Percentiles rank a stretch among this genome's conserved stretches.
Conservation (phyloP, 805 yeast genomes). For the Nakazawaea holstii region DNA sequence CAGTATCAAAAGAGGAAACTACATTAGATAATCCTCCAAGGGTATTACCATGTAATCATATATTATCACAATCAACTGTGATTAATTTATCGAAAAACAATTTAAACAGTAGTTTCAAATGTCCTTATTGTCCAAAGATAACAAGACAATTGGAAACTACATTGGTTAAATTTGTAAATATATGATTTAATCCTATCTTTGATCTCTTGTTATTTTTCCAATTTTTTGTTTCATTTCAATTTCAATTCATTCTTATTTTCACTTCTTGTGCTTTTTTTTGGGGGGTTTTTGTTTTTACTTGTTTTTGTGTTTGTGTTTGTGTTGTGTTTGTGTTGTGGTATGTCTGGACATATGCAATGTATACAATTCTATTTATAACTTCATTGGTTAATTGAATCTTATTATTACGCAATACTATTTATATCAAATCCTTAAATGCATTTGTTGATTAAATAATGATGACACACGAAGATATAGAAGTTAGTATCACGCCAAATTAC, state of each 20-base stretch:
- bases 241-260: not conserved
- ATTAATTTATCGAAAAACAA: conserved; percentile 35
- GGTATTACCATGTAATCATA: conserved; percentile 59
- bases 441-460: too few relatives aligned
- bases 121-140: conserved; percentile 66
- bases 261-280: not conserved
- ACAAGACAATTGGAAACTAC: conserved; percentile 35
- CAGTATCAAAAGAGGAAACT: conserved; percentile 63
- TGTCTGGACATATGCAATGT: too few relatives aligned
- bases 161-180: conserved; percentile 37
- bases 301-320: not conserved
- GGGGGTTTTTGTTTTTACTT: not conserved
- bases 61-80: conserved; percentile 51
- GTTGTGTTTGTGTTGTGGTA: not conserved
- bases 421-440: too few relatives aligned
- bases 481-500: too few relatives aligned
- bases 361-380: too few relatives aligned
- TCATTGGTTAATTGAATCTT: too few relatives aligned
- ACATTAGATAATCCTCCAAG: conserved; percentile 57
- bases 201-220: not conserved
- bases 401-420: too few relatives aligned
- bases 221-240: too few relatives aligned
- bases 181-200: conserved; percentile 13
- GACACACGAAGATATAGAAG: too few relatives aligned
- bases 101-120: conserved; percentile 47